A percentile compares a stretch with the other conserved stretches of the same genome.
Evolutionary conservation across 164 flowering plant genomes (phyloP).

Genomic region (Umbilicus rupestris): DNA sequence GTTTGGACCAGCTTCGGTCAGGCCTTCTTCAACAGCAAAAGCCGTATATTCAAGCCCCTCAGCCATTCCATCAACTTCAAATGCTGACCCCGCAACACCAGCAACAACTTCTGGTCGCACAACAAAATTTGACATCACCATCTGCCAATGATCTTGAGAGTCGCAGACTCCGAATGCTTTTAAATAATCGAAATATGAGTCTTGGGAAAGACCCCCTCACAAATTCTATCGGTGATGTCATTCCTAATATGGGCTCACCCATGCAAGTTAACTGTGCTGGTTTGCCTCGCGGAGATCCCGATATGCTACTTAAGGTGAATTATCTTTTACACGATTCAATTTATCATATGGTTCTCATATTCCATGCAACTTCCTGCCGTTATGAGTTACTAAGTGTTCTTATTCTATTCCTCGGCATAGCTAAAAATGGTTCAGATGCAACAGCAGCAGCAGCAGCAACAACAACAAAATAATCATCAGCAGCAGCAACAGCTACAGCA

Average conservation of each 20-base stretch:
- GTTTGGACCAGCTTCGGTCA: constrained; percentile 66
- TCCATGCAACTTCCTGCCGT: no score
- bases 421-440: constrained; percentile 74
- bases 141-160: constrained; percentile 66
- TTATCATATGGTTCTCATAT: no score
- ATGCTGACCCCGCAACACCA: constrained; percentile 85
- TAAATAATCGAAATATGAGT: constrained; percentile 46
- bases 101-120: constrained; percentile 75
- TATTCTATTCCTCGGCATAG: constrained; percentile 16
- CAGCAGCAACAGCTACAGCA: constrained; percentile 51
- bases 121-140: constrained; percentile 70
- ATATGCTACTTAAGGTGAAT: constrained; percentile 70
- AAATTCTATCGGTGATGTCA: constrained; percentile 72
- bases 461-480: constrained; percentile 52
- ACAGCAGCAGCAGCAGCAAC: no score
- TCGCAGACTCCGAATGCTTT: constrained; percentile 75
- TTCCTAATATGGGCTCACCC: constrained; percentile 66
- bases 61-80: constrained; percentile 82
- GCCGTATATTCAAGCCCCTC: constrained; percentile 73
- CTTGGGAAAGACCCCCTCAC: constrained; percentile 69
- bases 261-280: constrained; percentile 42
- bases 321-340: no score
- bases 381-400: not conserved
- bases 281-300: constrained; percentile 73
- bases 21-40: constrained; percentile 90